Base-by-base conservation (phyloP, 1,284 basidiomycete species). In the Exobasidium rhododendri region DNA sequence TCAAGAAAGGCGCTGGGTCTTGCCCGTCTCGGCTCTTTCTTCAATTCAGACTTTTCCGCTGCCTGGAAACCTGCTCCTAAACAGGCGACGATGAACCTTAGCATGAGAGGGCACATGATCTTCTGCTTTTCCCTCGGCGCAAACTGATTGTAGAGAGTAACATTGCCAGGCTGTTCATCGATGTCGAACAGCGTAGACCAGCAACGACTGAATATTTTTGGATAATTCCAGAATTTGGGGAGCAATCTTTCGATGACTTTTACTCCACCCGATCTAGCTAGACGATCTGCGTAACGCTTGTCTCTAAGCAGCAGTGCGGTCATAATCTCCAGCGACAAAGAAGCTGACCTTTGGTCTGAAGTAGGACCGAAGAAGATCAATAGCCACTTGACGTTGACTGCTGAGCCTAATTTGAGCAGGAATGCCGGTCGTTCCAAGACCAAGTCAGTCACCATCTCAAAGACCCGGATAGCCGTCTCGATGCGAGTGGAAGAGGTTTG, bases 221-320 rank as follows among this genome's bases (percentile, higher is more conserved):
- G 80, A 1, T 86, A 83, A 1, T 89, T 88, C 28, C 83, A 83
- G 20, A 87, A 85, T 4, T 88, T 86, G 2, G 92, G 85, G 26
- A 92, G 83, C 4, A 92, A 82, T 17, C 91, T 82, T 58, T 84
- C 84, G 30, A 92, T 86, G 2, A 90, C 86, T 6, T 88, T 85
- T 40, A 89, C 81, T 0, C 91, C 90, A 0, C 92, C 84, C 0
- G 85, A 83, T 11, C 85, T 81, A 6, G 84, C 83, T 74, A 92
- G 89, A 67, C 85, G 87, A 35, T 72, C 59, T 28, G 65, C 65
- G 47, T 66, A 67, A 2, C 52, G 47, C 13, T 51, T 32, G 13
- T 62, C 43, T 3, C 29, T 20, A 24, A 35, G 26, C 35, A 75
- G 58, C 13, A 76, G 67, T 13, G 55, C 47, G 11, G 56, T 58